A percentile compares a stretch with the other conserved stretches of the same genome.
Evolutionary conservation across 176 grass and related monocot species (phyloP).

Genomic region (Carex myosuroides): DNA sequence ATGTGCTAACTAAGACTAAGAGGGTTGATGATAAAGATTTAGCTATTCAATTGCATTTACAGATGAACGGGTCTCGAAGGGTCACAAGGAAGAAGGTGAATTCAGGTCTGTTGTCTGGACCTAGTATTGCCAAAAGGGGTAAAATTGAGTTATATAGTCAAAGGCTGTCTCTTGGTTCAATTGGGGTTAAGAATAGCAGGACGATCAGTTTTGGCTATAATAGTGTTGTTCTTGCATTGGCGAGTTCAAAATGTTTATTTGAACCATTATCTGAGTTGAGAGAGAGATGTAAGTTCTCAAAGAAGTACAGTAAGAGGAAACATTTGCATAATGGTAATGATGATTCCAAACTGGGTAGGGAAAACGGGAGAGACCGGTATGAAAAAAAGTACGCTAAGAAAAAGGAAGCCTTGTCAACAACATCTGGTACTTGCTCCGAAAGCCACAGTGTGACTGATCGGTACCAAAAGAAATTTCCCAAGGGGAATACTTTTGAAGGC

Average conservation of each 20-base stretch:
- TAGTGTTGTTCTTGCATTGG: constrained; percentile 15
- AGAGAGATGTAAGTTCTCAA: neutral
- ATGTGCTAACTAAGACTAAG: constrained; percentile 5
- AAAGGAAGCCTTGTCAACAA: neutral
- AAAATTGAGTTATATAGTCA: constrained; percentile 1
- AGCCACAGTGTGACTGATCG: neutral
- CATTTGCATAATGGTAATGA: neutral
- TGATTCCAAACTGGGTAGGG: neutral
- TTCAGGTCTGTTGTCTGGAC: neutral
- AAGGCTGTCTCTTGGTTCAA: constrained; percentile 3
- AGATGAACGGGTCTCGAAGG: constrained; percentile 16
- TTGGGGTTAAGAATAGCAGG: neutral
- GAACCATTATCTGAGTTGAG: neutral
- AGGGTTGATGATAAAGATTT: constrained; percentile 13
- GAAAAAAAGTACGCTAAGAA: neutral
- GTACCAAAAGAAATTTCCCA: constrained; percentile 16
- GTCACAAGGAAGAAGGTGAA: constrained; percentile 4
- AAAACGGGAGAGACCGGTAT: neutral
- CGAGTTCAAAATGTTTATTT: neutral
- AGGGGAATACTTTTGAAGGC: neutral
- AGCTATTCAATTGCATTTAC: constrained; percentile 15
- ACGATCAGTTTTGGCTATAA: neutral
- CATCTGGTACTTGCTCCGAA: neutral
- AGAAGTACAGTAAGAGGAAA: constrained; percentile 2
- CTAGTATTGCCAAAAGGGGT: neutral